These are phyloP conservation scores for Magnusiomyces fungicola DNA, from an alignment of 1,139 yeast genomes.

Conservation along the genomic window DNA sequence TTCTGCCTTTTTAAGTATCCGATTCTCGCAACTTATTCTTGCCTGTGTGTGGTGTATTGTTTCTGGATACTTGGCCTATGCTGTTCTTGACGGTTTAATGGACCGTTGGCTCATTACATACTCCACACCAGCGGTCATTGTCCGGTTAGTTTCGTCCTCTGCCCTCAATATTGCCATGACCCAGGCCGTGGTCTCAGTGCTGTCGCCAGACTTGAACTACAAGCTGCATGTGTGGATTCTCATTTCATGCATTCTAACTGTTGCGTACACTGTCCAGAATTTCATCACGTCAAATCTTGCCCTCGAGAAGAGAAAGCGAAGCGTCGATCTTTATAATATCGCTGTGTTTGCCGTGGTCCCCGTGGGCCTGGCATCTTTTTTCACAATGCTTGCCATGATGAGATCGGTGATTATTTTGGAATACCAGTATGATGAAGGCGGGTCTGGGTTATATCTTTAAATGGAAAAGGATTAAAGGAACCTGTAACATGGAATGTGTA, in stretches of 20 bases:
- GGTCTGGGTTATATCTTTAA: neutral
- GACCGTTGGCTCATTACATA: constrained; percentile 88
- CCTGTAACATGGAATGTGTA: too few relatives aligned
- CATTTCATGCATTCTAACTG: constrained; percentile 75
- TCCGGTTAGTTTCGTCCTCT: constrained; percentile 78
- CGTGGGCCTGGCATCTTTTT: constrained; percentile 86
- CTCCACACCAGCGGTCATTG: constrained; percentile 78
- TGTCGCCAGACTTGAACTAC: constrained; percentile 45
- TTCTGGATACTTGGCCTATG: constrained; percentile 73
- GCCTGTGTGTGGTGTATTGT: constrained; percentile 53
- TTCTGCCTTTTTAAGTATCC: constrained; percentile 16
- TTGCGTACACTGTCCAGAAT: constrained; percentile 78
- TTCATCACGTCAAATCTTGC: constrained; percentile 83
- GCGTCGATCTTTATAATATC: constrained; percentile 66
- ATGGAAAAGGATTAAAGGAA: neutral
- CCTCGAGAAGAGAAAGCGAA: constrained; percentile 35
- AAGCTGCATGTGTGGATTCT: constrained; percentile 87
- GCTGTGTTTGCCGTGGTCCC: constrained; percentile 97
- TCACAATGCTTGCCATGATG: constrained; percentile 80
- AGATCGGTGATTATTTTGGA: constrained; percentile 69
- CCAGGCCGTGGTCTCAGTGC: constrained; percentile 51
- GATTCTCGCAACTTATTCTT: constrained; percentile 35
- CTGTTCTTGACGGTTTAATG: constrained; percentile 83
- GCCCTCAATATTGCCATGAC: constrained; percentile 64
- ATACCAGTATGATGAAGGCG: constrained; percentile 48